Evolutionary conservation across 352 stramenopile genomes (phyloP), one percentile per base, ranked within the genome.

Genomic region (Globisporangium middletonii): DNA sequence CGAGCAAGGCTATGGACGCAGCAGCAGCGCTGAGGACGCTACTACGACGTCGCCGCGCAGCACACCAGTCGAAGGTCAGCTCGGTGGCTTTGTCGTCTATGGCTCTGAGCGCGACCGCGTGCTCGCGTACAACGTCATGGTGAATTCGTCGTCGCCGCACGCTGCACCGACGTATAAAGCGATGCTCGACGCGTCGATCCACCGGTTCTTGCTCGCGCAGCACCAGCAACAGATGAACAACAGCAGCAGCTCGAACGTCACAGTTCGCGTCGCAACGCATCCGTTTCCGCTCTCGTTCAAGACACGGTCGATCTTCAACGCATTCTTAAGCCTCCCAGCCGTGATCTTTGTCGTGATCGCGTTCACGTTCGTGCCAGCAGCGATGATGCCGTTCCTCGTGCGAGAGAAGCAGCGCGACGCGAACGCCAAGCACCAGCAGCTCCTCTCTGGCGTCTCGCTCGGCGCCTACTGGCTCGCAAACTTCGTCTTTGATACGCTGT

Each of bases 391-490:
- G 18, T 99, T 98, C 72, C 73, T 99, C 23, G 95, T 99, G 42
- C 92, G 97, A 47, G 97, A 99, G 61, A 91, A 91, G 60, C 87
- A 98, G 52, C 81, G 79, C 16, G 77, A 79, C 19, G 68, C 79
- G 50, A 98, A 98, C 60, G 87, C 95, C 8, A 98, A 98, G 62
- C 97, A 99, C 79, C 88, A 98, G 70, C 94, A 98, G 70, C 83
- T 86, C 65, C 93, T 99, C 38, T 96, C 90, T 11, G 97, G 97
- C 2, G 96, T 99, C 12, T 88, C 83, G 12, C 72, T 98, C 16
- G 63, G 66, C 0, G 89, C 92, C 0, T 99, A 98, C 66, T 99
- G 97, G 97, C 49, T 98, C 23, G 91, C 89, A 11, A 99, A 97
- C 54, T 98, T 92, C 45, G 35, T 96, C 37, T 98, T 93, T 61